Conservation (phyloP, 495 filamentous ascomycete genomes). For the Penicillium robsamsonii region DNA sequence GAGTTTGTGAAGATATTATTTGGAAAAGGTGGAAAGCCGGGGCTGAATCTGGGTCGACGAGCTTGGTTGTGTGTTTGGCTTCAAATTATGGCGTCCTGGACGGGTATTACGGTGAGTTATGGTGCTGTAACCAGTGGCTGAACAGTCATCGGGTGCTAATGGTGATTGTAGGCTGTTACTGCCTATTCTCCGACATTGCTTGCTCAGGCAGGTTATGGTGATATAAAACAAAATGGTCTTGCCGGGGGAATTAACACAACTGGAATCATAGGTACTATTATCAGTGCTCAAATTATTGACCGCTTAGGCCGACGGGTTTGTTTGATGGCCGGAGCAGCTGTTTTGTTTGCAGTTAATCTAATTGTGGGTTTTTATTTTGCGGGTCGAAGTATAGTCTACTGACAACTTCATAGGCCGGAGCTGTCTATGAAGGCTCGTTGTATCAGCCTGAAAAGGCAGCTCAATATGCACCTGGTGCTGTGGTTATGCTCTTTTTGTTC, state of each 20-base stretch:
- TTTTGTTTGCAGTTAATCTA: conserved; percentile 35
- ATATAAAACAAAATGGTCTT: conserved; percentile 48
- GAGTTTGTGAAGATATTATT: conserved; percentile 39
- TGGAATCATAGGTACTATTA: conserved; percentile 53
- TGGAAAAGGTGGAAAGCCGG: conserved; percentile 30
- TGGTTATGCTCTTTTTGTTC: conserved; percentile 54
- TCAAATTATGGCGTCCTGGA: conserved; percentile 55
- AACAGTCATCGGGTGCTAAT: conserved; percentile 2
- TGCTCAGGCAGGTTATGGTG: conserved; percentile 42
- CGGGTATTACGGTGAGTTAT: conserved; percentile 45
- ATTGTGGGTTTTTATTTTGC: conserved; percentile 23
- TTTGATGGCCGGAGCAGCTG: conserved; percentile 39
- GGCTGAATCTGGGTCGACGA: conserved; percentile 39
- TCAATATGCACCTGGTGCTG: conserved; percentile 45
- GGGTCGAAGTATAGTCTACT: neutral
- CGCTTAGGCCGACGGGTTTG: conserved; percentile 48
- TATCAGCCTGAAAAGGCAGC: conserved; percentile 29
- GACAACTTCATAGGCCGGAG: conserved; percentile 27
- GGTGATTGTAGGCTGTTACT: conserved; percentile 36
- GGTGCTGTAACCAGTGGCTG: neutral
- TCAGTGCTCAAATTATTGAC: conserved; percentile 54
- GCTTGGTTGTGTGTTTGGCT: conserved; percentile 52
- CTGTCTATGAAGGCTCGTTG: conserved; percentile 40
- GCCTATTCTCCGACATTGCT: conserved; percentile 44
- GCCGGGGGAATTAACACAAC: conserved; percentile 54